Evolutionary conservation across 1,139 yeast species (phyloP).

Genomic region (Kodamaea derodonti): DNA sequence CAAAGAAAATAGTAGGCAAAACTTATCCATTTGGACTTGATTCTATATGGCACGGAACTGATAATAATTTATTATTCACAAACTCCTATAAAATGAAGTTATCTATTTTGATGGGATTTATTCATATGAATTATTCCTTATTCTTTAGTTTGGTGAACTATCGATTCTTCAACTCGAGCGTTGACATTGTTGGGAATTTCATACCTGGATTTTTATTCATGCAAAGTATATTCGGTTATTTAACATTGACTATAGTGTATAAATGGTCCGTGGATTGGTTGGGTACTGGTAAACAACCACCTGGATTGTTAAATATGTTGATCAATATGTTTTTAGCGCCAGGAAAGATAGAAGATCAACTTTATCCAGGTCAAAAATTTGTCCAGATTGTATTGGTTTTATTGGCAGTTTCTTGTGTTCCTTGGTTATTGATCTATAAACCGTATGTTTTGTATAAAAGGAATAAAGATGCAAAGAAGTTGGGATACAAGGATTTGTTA

Average conservation of each 20-base stretch:
- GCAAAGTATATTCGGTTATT: constrained; percentile 94
- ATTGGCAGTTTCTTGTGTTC: constrained; percentile 85
- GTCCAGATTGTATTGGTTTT: constrained; percentile 73
- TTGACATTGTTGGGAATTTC: constrained; percentile 90
- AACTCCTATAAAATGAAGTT: constrained; percentile 96
- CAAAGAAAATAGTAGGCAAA: constrained; percentile 50
- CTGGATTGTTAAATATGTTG: constrained; percentile 90
- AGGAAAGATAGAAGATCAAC: constrained; percentile 76
- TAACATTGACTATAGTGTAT: constrained; percentile 77
- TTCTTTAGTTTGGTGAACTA: constrained; percentile 82
- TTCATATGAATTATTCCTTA: constrained; percentile 90
- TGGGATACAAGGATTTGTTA: constrained; percentile 36
- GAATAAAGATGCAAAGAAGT: constrained; percentile 19
- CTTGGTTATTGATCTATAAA: constrained; percentile 85
- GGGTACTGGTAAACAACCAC: constrained; percentile 70
- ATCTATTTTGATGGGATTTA: constrained; percentile 90
- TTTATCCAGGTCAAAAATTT: constrained; percentile 79
- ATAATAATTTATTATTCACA: constrained; percentile 81
- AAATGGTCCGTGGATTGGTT: constrained; percentile 97
- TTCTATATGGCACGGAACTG: constrained; percentile 97
- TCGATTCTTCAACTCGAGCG: constrained; percentile 63
- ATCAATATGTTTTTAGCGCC: constrained; percentile 96
- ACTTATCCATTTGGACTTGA: constrained; percentile 85
- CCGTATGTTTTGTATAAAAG: constrained; percentile 60
- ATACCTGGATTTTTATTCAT: constrained; percentile 90